Conservation (phyloP, 2,329 filamentous ascomycete genomes). For the Colletotrichum simmondsii region DNA sequence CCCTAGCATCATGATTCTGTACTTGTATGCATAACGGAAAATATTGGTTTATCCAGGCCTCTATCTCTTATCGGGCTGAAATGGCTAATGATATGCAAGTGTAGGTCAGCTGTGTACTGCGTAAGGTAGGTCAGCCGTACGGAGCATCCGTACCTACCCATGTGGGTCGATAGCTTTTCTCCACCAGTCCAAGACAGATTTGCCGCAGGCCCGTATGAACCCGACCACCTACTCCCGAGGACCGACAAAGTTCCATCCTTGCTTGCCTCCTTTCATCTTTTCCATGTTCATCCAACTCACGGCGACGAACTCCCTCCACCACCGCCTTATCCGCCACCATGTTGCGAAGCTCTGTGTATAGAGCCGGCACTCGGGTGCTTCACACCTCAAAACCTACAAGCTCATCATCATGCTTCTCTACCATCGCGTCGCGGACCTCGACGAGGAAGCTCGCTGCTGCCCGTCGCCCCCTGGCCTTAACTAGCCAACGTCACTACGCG, state of each 20-base stretch:
- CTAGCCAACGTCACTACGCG: constrained; percentile 64
- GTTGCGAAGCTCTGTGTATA: constrained; percentile 76
- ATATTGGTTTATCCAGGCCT: too few species aligned
- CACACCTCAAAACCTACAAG: constrained; percentile 60
- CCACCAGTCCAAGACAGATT: constrained; percentile 24
- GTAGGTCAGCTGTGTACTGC: too few species aligned
- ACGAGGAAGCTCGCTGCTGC: constrained; percentile 57
- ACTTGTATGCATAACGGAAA: too few species aligned
- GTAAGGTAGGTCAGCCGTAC: too few species aligned
- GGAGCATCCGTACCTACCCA: background rate
- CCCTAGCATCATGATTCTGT: too few species aligned
- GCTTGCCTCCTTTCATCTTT: constrained; percentile 1
- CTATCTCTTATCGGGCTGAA: too few species aligned
- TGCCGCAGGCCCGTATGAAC: constrained; percentile 31
- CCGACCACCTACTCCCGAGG: constrained; percentile 28
- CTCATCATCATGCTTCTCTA: constrained; percentile 54
- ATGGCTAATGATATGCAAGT: too few species aligned
- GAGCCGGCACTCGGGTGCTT: constrained; percentile 73
- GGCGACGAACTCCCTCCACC: background rate
- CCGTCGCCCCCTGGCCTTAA: constrained; percentile 62
- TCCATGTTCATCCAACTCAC: constrained; percentile 14
- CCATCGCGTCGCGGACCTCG: constrained; percentile 49
- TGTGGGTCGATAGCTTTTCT: constrained; percentile 14
- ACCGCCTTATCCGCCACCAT: constrained; percentile 56
- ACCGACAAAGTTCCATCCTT: constrained; percentile 26